phyloP scores from a whole-genome alignment of 2,329 filamentous ascomycete genomes.

The Xenosphaeropsis pyriputrescens region DNA sequence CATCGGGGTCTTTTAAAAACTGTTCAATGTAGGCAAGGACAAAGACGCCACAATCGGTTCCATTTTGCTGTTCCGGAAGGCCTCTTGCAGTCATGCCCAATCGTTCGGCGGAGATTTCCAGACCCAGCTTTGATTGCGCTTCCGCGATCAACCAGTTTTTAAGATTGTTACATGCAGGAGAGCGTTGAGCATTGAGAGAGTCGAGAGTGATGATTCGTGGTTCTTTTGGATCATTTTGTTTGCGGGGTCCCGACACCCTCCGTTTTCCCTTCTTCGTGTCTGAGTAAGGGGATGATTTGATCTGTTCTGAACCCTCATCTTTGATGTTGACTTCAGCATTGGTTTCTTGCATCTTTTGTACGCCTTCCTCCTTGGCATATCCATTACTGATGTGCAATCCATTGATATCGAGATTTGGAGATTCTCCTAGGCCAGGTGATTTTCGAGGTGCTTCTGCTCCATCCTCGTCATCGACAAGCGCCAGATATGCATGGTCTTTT shows the following conservation, averaged over 20 bases:
- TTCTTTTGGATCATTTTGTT: slow-evolving; percentile 32
- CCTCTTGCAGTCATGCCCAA: slow-evolving; percentile 53
- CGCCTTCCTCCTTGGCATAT: neutral
- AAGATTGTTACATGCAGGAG: slow-evolving; percentile 48
- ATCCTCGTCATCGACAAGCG: neutral
- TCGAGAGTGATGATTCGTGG: slow-evolving; percentile 77
- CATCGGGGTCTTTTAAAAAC: slow-evolving; percentile 62
- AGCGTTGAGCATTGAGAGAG: slow-evolving; percentile 56
- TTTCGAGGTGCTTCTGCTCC: neutral
- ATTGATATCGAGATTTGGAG: neutral
- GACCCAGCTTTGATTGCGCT: slow-evolving; percentile 41
- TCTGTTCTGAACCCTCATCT: slow-evolving; percentile 1
- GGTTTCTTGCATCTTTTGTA: neutral
- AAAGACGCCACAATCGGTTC: slow-evolving; percentile 80
- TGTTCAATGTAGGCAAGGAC: slow-evolving; percentile 72
- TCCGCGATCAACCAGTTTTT: slow-evolving; percentile 69
- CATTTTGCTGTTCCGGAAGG: slow-evolving; percentile 72
- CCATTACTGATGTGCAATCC: neutral
- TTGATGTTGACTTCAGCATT: neutral
- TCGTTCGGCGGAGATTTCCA: slow-evolving; percentile 15
- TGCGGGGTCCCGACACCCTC: slow-evolving; percentile 19
- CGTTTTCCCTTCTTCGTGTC: slow-evolving; percentile 19
- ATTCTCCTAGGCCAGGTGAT: neutral
- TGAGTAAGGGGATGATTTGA: slow-evolving; percentile 8
- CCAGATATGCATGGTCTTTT: neutral